phyloP scores from a whole-genome alignment of 257 asterid genomes.

The Solanum piurae region DNA sequence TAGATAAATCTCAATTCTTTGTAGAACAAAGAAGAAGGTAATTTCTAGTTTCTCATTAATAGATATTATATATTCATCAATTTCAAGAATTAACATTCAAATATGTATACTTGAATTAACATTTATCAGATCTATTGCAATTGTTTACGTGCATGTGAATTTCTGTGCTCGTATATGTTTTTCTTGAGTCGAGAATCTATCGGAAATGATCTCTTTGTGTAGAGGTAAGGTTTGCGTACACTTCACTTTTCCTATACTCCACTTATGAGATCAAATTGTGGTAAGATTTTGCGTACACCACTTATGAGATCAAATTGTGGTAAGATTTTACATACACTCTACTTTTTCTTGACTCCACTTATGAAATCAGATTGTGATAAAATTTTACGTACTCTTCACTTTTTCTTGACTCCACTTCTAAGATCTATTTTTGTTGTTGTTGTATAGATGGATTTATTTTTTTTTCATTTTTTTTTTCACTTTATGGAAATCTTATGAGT shows the following conservation, averaged over 20 bases:
- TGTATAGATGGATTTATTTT: too few species aligned
- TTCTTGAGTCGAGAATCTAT: background rate
- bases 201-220: background rate
- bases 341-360: too few species aligned
- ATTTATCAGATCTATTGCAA: background rate
- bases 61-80: background rate
- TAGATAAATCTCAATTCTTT: background rate
- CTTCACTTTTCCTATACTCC: background rate
- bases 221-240: background rate
- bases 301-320: too few species aligned
- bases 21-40: background rate
- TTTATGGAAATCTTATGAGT: background rate
- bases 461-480: background rate
- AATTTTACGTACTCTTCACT: background rate
- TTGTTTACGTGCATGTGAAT: background rate
- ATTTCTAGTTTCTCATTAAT: background rate
- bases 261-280: background rate
- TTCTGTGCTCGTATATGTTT: background rate
- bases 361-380: too few species aligned
- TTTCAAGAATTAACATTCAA: background rate
- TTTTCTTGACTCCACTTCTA: too few species aligned
- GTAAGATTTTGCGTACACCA: background rate
- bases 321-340: too few species aligned
- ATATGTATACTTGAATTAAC: background rate
- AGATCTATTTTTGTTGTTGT: background rate